These are phyloP conservation scores for Emmonsiellopsis sp. DNA, from an alignment of 2,329 filamentous ascomycete species.

Conservation along the genomic window DNA sequence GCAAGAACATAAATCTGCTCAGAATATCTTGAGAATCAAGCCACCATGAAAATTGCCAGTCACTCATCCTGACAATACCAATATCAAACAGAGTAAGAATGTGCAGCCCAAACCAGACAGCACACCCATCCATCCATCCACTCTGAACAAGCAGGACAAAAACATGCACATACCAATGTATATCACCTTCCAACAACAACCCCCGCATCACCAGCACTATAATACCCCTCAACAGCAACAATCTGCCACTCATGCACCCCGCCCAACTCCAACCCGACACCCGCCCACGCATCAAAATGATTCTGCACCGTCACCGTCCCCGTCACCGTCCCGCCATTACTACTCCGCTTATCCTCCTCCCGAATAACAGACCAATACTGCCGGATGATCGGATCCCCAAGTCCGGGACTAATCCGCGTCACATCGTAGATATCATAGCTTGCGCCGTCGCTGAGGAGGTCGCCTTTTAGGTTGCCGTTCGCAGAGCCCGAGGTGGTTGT, in stretches of 20 bases:
- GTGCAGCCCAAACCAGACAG: too few species aligned
- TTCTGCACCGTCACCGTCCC: constrained; percentile 20
- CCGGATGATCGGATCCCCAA: constrained; percentile 42
- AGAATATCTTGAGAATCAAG: too few species aligned
- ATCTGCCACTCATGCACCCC: constrained; percentile 23
- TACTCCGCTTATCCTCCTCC: constrained; percentile 21
- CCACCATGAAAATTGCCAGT: too few species aligned
- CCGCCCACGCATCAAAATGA: constrained; percentile 24
- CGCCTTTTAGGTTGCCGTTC: constrained; percentile 14
- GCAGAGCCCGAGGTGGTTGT: background rate
- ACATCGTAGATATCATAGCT: constrained; percentile 23
- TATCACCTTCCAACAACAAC: too few species aligned
- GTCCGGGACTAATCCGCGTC: constrained; percentile 31
- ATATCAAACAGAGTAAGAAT: too few species aligned
- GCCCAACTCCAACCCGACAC: constrained; percentile 18
- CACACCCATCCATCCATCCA: too few species aligned
- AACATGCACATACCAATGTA: too few species aligned
- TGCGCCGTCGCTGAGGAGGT: constrained; percentile 20
- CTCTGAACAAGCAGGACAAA: too few species aligned
- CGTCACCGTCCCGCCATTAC: constrained; percentile 9
- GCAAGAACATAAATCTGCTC: too few species aligned
- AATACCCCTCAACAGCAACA: constrained; percentile 20
- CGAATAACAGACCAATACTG: constrained; percentile 39
- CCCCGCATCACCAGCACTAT: background rate
- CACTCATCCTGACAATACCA: too few species aligned